A percentile compares a stretch with the other conserved stretches of the same genome.
Conservation (phyloP, 257 asterid genomes). For the Gentiana macrophylla region DNA sequence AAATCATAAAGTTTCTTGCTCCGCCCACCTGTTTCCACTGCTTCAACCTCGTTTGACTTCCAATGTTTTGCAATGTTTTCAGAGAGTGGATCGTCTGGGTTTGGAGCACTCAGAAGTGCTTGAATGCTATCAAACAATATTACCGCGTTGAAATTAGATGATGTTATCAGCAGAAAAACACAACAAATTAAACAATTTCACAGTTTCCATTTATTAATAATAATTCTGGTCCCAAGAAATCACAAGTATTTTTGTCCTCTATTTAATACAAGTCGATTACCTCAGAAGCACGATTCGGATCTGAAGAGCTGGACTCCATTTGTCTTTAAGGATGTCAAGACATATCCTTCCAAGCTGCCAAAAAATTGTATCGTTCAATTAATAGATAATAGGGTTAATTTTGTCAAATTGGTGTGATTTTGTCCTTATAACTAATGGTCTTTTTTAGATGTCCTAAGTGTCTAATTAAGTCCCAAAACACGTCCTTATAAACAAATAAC, state of each 20-base stretch:
- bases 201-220: too few relatives aligned
- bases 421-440: too few relatives aligned
- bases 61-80: conserved; percentile 66
- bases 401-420: too few relatives aligned
- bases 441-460: too few relatives aligned
- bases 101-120: conserved; percentile 65
- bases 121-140: conserved; percentile 29
- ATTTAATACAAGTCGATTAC: conserved; percentile 15
- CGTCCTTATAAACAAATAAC: too few relatives aligned
- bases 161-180: neutral
- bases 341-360: conserved; percentile 92
- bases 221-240: too few relatives aligned
- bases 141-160: too few relatives aligned
- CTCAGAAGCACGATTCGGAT: conserved; percentile 86
- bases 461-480: too few relatives aligned
- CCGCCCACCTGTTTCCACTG: conserved; percentile 54
- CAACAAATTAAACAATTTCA: too few relatives aligned
- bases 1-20: neutral
- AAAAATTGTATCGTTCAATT: too few relatives aligned
- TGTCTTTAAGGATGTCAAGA: conserved; percentile 90
- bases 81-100: conserved; percentile 61
- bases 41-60: conserved; percentile 54
- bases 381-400: too few relatives aligned
- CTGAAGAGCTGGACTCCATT: conserved; percentile 99
- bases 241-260: too few relatives aligned